Conservation (phyloP, 2,329 filamentous ascomycete genomes). For the Penicillium sp. region DNA sequence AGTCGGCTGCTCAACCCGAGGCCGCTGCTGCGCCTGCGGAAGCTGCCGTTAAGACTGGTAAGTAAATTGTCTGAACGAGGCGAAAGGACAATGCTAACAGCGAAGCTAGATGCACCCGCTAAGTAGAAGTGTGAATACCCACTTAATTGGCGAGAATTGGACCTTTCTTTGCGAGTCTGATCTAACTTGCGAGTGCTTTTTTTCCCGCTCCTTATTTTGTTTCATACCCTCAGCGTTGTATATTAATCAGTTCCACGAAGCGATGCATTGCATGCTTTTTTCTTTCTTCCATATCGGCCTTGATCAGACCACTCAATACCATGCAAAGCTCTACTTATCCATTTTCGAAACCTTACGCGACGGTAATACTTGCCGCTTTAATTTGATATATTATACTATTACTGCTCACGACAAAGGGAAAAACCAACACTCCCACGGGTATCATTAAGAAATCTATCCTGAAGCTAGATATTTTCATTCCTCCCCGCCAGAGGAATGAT, state of each 20-base stretch:
- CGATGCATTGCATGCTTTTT: constrained; percentile 2
- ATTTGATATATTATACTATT: background rate
- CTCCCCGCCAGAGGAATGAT: constrained; percentile 19
- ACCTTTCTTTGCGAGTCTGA: constrained; percentile 5
- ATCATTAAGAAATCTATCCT: constrained; percentile 5
- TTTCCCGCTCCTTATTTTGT: background rate
- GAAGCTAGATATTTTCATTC: background rate
- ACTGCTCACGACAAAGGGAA: background rate
- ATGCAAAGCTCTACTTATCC: background rate
- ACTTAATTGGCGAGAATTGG: background rate
- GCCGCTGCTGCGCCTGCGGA: background rate
- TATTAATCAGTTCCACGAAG: background rate
- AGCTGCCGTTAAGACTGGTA: constrained; percentile 4
- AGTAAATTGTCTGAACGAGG: background rate
- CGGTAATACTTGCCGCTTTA: background rate
- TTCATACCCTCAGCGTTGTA: constrained; percentile 7
- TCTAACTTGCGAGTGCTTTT: constrained; percentile 1
- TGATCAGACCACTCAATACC: background rate
- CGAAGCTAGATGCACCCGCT: background rate
- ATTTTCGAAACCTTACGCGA: background rate
- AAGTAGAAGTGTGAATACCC: constrained; percentile 1
- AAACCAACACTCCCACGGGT: constrained; percentile 3
- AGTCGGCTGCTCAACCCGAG: background rate
- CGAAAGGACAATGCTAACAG: background rate
- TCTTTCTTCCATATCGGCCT: background rate